Conservation (phyloP, 2,329 filamentous ascomycete species). For the Beauveria brongniartii region DNA sequence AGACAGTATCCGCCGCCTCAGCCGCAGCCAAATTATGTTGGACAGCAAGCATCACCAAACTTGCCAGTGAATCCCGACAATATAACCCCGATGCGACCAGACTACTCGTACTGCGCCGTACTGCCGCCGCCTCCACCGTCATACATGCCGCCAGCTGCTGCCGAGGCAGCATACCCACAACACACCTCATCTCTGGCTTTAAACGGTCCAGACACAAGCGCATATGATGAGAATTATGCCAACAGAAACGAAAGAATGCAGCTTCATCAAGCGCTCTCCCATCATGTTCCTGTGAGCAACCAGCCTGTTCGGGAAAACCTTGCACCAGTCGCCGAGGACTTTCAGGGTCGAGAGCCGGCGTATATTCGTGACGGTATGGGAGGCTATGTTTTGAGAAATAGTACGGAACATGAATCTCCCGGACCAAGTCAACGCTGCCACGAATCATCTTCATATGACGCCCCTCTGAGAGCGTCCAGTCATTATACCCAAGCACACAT, state of each 20-base stretch:
- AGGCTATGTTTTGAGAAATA: background rate
- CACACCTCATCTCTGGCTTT: background rate
- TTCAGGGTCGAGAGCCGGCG: background rate
- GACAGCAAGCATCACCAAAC: background rate
- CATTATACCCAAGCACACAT: background rate
- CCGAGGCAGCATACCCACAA: background rate
- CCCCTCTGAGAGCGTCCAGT: too few species aligned
- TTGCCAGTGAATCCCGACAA: background rate
- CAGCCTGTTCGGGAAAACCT: background rate
- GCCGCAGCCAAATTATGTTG: background rate
- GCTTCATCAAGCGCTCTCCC: background rate
- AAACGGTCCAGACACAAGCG: background rate
- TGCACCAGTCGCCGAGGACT: background rate
- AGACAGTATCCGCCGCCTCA: constrained; percentile 1
- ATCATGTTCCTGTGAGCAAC: background rate
- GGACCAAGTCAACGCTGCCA: too few species aligned
- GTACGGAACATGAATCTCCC: background rate
- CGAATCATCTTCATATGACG: too few species aligned
- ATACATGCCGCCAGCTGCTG: background rate
- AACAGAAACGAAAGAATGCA: background rate
- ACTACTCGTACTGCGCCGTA: constrained; percentile 1
- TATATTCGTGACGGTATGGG: background rate
- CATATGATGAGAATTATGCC: background rate
- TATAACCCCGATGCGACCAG: background rate
- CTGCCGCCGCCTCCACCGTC: constrained; percentile 2